These are phyloP conservation scores for Peronospora tabacina DNA, from an alignment of 352 stramenopile genomes.

Conservation along the genomic window DNA sequence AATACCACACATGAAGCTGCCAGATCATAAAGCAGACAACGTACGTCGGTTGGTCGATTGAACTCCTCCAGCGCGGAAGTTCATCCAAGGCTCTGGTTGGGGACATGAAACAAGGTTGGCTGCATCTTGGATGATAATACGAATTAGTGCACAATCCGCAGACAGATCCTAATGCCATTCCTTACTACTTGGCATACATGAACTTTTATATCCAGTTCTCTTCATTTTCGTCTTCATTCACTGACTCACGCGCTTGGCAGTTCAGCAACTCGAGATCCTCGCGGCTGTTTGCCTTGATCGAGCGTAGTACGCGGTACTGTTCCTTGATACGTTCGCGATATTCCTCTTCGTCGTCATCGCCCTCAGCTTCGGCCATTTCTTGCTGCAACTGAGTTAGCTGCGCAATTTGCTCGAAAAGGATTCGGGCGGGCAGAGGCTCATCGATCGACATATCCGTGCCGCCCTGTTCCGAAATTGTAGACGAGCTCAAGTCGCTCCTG, in stretches of 20 bases:
- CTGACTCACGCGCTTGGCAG: constrained; percentile 8
- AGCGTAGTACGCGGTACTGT: constrained; percentile 44
- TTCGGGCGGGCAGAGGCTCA: constrained; percentile 31
- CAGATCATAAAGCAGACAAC: constrained; percentile 14
- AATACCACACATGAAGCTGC: constrained; percentile 4
- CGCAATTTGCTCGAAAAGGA: constrained; percentile 45
- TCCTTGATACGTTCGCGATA: constrained; percentile 48
- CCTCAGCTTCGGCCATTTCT: constrained; percentile 39
- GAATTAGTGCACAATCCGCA: background rate
- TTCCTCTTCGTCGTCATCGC: constrained; percentile 41
- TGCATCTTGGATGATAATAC: background rate
- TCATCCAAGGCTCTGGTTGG: too few relatives aligned
- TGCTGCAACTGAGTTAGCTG: constrained; percentile 48
- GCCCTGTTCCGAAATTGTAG: constrained; percentile 22
- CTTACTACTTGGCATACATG: background rate
- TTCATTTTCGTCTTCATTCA: constrained; percentile 16
- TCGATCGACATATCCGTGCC: constrained; percentile 17
- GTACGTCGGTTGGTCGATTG: constrained; percentile 1
- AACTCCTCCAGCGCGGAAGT: background rate
- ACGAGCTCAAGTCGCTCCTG: constrained; percentile 24
- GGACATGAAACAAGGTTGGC: too few relatives aligned
- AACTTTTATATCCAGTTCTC: constrained; percentile 20
- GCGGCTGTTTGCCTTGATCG: constrained; percentile 33
- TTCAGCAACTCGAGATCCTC: constrained; percentile 5
- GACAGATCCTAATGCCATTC: background rate